Conservation (phyloP, 1,284 basidiomycete genomes). For the Leccinum insigne region DNA sequence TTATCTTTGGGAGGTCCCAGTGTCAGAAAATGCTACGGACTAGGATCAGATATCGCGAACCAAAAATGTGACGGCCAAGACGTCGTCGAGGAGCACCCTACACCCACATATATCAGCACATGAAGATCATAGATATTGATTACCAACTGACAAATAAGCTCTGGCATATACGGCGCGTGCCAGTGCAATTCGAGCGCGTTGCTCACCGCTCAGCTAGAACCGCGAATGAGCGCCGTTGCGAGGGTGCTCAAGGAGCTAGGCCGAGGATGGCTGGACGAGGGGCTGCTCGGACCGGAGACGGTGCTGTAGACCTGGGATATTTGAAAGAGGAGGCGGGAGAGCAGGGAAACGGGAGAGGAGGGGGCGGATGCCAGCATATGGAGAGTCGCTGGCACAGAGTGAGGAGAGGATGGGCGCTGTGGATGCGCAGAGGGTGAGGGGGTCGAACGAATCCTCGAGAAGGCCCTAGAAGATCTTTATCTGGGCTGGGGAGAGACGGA, state of each 20-base stretch:
- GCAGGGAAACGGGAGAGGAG: slow-evolving; percentile 50
- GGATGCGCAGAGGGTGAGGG: slow-evolving; percentile 77
- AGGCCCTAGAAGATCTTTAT: too few species aligned
- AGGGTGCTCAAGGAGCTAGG: too few species aligned
- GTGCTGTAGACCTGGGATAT: too few species aligned
- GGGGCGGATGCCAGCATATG: slow-evolving; percentile 84
- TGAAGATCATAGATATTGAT: neutral
- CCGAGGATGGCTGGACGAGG: too few species aligned
- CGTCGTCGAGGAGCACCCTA: slow-evolving; percentile 36
- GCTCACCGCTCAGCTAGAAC: too few species aligned
- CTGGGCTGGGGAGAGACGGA: slow-evolving; percentile 63
- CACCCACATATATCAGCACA: neutral
- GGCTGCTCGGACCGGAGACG: too few species aligned
- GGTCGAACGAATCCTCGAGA: slow-evolving; percentile 50
- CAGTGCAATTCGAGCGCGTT: too few species aligned
- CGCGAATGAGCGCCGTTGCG: too few species aligned
- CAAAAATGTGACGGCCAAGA: slow-evolving; percentile 59
- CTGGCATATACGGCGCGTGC: slow-evolving; percentile 35
- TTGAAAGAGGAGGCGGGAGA: too few species aligned
- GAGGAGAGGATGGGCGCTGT: slow-evolving; percentile 23
- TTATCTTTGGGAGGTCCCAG: slow-evolving; percentile 52
- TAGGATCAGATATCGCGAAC: slow-evolving; percentile 33
- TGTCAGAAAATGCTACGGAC: neutral
- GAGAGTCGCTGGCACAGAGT: slow-evolving; percentile 30
- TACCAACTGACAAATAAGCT: slow-evolving; percentile 46